These are phyloP conservation scores for Ustilago nuda DNA, from an alignment of 1,284 basidiomycete species.

Conservation along the genomic window DNA sequence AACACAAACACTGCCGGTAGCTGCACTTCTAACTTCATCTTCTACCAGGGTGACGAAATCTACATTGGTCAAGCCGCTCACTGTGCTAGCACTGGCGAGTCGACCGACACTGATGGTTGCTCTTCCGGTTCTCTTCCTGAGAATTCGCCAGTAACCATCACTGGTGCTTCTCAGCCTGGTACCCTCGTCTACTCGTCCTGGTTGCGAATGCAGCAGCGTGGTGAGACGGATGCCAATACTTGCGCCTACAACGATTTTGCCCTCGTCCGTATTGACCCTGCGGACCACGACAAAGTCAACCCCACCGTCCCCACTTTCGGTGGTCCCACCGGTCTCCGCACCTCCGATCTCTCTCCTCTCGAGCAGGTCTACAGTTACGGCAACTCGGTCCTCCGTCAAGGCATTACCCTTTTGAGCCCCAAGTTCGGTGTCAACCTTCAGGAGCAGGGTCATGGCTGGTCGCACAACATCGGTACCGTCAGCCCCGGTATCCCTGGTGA, in stretches of 20 bases:
- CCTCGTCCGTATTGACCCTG: conserved; percentile 52
- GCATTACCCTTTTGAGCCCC: conserved; percentile 47
- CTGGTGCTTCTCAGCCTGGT: conserved; percentile 48
- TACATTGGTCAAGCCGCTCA: conserved; percentile 58
- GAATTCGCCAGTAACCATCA: conserved; percentile 50
- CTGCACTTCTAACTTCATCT: conserved; percentile 58
- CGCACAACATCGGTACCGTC: conserved; percentile 44
- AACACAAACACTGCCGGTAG: conserved; percentile 54
- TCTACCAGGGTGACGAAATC: conserved; percentile 43
- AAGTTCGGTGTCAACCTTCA: conserved; percentile 53
- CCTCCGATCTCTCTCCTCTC: conserved; percentile 19
- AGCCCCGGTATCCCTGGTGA: conserved; percentile 56
- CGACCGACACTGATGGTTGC: conserved; percentile 52
- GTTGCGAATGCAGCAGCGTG: conserved; percentile 51
- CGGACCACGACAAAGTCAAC: conserved; percentile 53
- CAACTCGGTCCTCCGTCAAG: conserved; percentile 57
- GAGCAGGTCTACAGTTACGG: conserved; percentile 56
- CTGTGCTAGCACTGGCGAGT: conserved; percentile 45
- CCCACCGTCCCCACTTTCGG: conserved; percentile 55
- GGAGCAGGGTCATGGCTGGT: conserved; percentile 52
- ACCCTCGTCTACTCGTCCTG: conserved; percentile 51
- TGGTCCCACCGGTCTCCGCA: conserved; percentile 48
- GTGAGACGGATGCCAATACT: conserved; percentile 47
- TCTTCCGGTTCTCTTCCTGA: conserved; percentile 43
- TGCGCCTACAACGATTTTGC: conserved; percentile 57